Base-by-base conservation (phyloP, 805 yeast genomes). In the Wickerhamiella shivajii region DNA sequence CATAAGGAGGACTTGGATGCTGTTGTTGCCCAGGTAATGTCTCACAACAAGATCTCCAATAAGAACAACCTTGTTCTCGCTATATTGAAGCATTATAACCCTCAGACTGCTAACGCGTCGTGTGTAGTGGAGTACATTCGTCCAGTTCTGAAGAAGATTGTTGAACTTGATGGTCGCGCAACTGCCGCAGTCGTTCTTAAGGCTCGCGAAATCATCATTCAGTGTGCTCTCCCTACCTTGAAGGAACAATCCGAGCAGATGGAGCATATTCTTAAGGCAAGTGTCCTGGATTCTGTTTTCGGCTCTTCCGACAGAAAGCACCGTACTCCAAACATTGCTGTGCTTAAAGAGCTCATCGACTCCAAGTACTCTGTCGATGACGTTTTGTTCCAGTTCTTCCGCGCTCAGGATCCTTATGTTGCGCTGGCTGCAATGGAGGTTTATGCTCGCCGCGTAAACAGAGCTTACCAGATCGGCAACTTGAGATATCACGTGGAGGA, bases 391-490 rank as follows among this genome's bases (percentile, higher is more conserved):
- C 96, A 83, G 60, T 90, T 90, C 61, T 71, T 90, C 60, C 71
- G 69, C 36, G 78, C 81, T 46, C 51, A 67, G 9, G 96, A 92
- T 51, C 79, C 77, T 30, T 80, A 81, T 67, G 87, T 90, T 40
- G 78, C 87, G 3, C 71, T 87, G 44, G 97, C 98, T 23, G 97
- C 98, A 23, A 83, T 93, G 29, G 96, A 90, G 60, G 93, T 90
- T 39, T 90, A 90, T 57, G 76, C 85, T 39, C 77, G 97, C 57
- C 77, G 98, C 57, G 93, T 97, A 28, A 90, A 85, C 65, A 74
- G 97, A 51, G 97, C 97, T 24, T 90, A 92, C 61, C 76, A 83
- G 25, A 76, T 90, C 41, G 76, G 80, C 36, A 77, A 75, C 42
- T 69, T 92, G 34, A 60, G 63, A 35, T 80, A 81, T 50, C 65